Evolutionary conservation across 345 rosid genomes (phyloP).

Genomic region (Eucalyptus cladocalyx): DNA sequence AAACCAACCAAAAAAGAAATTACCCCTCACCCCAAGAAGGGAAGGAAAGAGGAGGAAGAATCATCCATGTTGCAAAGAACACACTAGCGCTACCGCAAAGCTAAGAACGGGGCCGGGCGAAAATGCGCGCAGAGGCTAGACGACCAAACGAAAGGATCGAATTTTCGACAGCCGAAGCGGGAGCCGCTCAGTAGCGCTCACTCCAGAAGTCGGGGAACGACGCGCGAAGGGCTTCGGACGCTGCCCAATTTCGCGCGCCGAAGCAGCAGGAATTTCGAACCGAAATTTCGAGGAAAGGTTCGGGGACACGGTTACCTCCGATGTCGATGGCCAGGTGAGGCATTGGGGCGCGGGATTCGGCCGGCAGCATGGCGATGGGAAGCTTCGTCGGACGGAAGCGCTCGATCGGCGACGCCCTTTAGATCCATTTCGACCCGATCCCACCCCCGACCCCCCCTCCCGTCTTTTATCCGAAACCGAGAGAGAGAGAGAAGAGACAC

Average conservation of each 20-base stretch:
- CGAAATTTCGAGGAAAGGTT: background rate
- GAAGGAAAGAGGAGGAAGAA: background rate
- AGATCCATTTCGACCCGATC: background rate
- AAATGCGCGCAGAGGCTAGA: background rate
- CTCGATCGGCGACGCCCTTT: background rate
- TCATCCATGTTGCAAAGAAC: background rate
- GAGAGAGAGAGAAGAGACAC: background rate
- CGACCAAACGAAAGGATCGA: background rate
- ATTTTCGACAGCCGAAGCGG: background rate
- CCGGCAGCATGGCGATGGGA: background rate
- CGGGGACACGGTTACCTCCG: constrained; percentile 41
- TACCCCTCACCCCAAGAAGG: background rate
- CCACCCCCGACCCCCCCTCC: no score
- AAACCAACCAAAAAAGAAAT: background rate
- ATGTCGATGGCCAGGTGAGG: constrained; percentile 84
- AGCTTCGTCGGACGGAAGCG: background rate
- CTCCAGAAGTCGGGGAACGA: background rate
- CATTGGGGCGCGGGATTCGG: constrained; percentile 15
- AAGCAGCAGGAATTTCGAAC: background rate
- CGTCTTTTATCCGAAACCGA: background rate
- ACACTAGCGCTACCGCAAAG: background rate
- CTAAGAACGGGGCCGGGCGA: background rate
- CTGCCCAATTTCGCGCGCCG: background rate
- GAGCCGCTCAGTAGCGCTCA: background rate
- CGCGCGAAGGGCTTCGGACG: background rate